These are phyloP conservation scores for Wickerhamiella azymoides DNA, from an alignment of 805 yeast species.

Conservation along the genomic window DNA sequence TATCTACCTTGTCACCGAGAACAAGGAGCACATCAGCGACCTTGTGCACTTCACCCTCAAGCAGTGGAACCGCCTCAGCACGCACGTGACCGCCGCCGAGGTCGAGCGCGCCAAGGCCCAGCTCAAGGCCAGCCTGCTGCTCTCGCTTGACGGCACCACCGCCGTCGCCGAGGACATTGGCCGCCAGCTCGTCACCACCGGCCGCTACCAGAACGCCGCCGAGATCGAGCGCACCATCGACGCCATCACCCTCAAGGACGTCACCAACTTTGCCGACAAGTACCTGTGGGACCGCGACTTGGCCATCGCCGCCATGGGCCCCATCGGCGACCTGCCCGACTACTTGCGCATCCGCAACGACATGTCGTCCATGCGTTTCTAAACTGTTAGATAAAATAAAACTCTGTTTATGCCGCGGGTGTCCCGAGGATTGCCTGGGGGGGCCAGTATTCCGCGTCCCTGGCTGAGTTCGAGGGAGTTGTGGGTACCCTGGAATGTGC, in stretches of 20 bases:
- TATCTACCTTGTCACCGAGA: constrained; percentile 76
- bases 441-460: too few relatives aligned
- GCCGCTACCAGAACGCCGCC: constrained; percentile 58
- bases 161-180: constrained; percentile 97
- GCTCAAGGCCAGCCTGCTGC: constrained; percentile 76
- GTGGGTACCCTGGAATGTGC: too few relatives aligned
- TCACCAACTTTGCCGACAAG: constrained; percentile 77
- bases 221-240: constrained; percentile 66
- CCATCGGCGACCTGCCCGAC: constrained; percentile 56
- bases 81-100: constrained; percentile 72
- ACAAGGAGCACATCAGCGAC: constrained; percentile 46
- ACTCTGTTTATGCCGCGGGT: too few relatives aligned
- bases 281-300: constrained; percentile 64
- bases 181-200: constrained; percentile 91
- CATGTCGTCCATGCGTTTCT: constrained; percentile 30
- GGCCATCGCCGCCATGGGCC: constrained; percentile 86
- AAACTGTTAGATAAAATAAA: constrained; percentile 8
- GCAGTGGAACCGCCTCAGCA: constrained; percentile 81
- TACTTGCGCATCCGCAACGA: constrained; percentile 44
- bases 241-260: constrained; percentile 61
- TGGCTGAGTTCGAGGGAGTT: too few relatives aligned
- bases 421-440: too few relatives aligned
- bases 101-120: constrained; percentile 92
- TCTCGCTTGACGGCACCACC: constrained; percentile 87
- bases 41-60: constrained; percentile 61